Conservation (phyloP, 768 basidiomycete species). For the Omphalotus guepiniiformis region DNA sequence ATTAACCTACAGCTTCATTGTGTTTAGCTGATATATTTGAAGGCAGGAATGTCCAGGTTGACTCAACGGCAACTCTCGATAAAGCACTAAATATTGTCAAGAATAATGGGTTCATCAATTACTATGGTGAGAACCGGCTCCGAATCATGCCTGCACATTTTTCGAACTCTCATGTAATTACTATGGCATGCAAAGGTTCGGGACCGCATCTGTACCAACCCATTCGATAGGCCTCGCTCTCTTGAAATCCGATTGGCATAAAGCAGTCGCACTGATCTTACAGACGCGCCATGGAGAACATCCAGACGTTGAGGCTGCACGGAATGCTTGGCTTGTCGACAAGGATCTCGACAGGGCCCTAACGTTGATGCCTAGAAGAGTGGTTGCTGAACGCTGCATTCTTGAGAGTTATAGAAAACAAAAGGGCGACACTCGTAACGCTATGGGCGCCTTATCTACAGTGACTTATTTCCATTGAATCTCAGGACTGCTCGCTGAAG, state of each 20-base stretch:
- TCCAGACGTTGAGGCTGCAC: conserved; percentile 80
- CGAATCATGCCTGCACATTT: neutral
- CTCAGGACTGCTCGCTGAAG: conserved; percentile 7
- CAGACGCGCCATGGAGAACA: conserved; percentile 86
- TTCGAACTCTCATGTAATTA: conserved; percentile 25
- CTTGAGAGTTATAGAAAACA: conserved; percentile 87
- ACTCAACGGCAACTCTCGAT: conserved; percentile 68
- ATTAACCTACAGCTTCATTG: neutral
- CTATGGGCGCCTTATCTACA: conserved; percentile 82
- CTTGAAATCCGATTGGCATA: conserved; percentile 86
- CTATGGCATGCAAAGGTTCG: conserved; percentile 99
- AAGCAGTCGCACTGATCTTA: conserved; percentile 79
- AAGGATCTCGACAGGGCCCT: conserved; percentile 78
- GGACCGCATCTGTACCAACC: conserved; percentile 93
- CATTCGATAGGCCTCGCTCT: conserved; percentile 91
- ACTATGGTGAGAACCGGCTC: conserved; percentile 65
- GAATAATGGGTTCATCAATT: conserved; percentile 91
- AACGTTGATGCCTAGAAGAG: conserved; percentile 81
- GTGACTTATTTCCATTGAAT: conserved; percentile 32
- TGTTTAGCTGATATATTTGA: conserved; percentile 5
- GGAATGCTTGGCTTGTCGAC: conserved; percentile 87
- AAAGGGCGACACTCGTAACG: conserved; percentile 72
- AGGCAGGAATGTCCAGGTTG: conserved; percentile 80
- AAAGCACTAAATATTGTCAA: conserved; percentile 75
- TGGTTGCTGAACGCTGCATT: conserved; percentile 90